Evolutionary conservation across 208 protist genomes (phyloP), one percentile per base, ranked within the genome.

Genomic region (Phytomonas francai): DNA sequence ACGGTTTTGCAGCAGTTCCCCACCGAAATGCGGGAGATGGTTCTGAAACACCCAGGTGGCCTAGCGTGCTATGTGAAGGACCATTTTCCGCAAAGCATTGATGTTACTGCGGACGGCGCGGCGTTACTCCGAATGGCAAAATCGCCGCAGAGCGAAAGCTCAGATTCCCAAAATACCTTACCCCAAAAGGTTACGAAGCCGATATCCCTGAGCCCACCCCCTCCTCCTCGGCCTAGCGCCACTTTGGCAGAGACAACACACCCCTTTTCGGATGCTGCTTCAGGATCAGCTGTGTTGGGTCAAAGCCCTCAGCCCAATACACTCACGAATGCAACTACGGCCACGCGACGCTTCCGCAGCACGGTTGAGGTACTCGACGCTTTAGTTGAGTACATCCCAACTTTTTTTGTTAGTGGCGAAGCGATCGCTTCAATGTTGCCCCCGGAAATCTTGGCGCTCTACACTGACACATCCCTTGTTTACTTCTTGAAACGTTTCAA

Each of bases 381-480:
- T 6, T 66, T 96, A 12, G 81, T 90, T 31, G 77, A 77, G 29
- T 96, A 81, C 67, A 84, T 96, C 49, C 90, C 90, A 14, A 96
- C 90, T 2, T 92, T 88, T 59, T 96, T 85, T 69, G 78, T 91
- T 9, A 49, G 73, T 12, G 68, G 77, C 6, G 77, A 88, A 27
- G 75, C 72, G 9, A 74, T 95, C 16, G 79, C 71, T 22, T 72
- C 73, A 19, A 71, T 70, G 42, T 22, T 96, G 8, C 85, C 90
- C 16, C 62, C 69, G 9, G 72, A 77, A 31, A 67, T 93, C 1
- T 68, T 79, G 70, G 31, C 64, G 33, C 76, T 86, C 54, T 94
- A 84, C 58, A 59, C 73, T 16, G 84, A 80, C 49, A 80, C 77
- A 14, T 76, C 68, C 12, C 78, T 92, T 45, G 32, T 80, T 16